Base-by-base conservation (phyloP, 495 filamentous ascomycete genomes). In the Lophiostoma macrostomum region DNA sequence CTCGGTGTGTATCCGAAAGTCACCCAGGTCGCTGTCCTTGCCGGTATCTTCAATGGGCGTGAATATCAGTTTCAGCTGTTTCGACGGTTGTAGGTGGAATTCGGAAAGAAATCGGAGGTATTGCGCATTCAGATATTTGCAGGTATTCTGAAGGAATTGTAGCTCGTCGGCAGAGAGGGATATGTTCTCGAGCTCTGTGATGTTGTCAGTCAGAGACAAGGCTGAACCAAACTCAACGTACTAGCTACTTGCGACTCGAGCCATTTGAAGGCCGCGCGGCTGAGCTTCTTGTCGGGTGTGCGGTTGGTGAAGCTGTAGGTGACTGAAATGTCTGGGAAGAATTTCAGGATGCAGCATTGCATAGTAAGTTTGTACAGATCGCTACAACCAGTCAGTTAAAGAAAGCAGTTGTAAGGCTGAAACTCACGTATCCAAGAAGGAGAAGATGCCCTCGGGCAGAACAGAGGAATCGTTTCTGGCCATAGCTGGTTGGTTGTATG, bases 281-380 rank as follows among this genome's bases (percentile, higher is more conserved):
- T 91, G 48, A 98, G 70, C 67, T 91, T 91, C 82, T 96, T 91
- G 36, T 96, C 79, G 11, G 88, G 88, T 12, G 94, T 97, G 16
- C 93, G 85, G 67, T 98, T 98, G 34, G 89, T 96, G 76, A 95
- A 94, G 44, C 82, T 78, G 68, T 97, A 98, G 5, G 86, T 89
- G 36, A 96, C 91, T 30, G 76, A 79, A 11, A 90, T 83, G 60
- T 91, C 79, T 13, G 85, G 82, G 67, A 94, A 96, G 71, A 87
- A 91, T 64, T 88, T 90, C 42, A 95, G 76, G 57, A 97, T 81
- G 32, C 91, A 93, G 66, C 60, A 95, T 82, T 98, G 93, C 93
- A 98, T 98, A 8, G 93, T 98, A 64, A 98, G 70, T 71, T 98
- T 98, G 78, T 98, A 98, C 34, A 98, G 76, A 74, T 98, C 93